Percentiles rank a stretch among this genome's conserved stretches.
These are phyloP conservation scores for Ogataea trehaloabstinens DNA, from an alignment of 805 yeast species.

Conservation along the genomic window DNA sequence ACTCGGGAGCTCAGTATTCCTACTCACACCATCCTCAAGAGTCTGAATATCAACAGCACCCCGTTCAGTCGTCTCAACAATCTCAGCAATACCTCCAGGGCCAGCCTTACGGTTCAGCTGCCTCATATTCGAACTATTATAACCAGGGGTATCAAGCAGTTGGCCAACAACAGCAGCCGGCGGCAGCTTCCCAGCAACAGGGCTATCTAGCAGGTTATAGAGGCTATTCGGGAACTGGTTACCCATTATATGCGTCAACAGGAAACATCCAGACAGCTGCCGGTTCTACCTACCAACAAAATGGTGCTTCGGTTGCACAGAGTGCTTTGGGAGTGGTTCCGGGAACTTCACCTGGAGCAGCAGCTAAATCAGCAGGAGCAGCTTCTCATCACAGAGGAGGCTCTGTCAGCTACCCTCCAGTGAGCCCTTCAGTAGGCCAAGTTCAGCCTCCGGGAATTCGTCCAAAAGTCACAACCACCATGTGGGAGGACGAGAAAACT, in stretches of 20 bases:
- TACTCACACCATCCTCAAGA: conserved; percentile 22
- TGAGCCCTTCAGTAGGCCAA: conserved; percentile 35
- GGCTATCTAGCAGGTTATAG: conserved; percentile 17
- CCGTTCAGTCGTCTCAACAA: conserved; percentile 14
- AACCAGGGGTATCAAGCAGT: conserved; percentile 14
- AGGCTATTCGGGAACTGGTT: conserved; percentile 17
- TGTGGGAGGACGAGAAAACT: conserved; percentile 73
- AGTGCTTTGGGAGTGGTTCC: conserved; percentile 3
- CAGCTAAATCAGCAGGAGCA: conserved; percentile 8
- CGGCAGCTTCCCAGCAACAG: conserved; percentile 15
- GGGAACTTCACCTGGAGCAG: conserved; percentile 14
- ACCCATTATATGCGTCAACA: conserved; percentile 16
- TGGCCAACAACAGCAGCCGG: conserved; percentile 10
- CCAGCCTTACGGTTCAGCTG: conserved; percentile 16
- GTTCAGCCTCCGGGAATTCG: conserved; percentile 42
- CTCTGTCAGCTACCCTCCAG: conserved; percentile 20
- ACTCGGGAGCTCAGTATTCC: conserved; percentile 17
- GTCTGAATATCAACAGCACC: conserved; percentile 18
- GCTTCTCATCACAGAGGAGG: conserved; percentile 11
- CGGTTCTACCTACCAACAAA: conserved; percentile 10
- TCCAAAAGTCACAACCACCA: conserved; percentile 63
- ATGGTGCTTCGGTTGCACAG: conserved; percentile 10
- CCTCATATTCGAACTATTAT: conserved; percentile 16
- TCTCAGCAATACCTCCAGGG: conserved; percentile 17
- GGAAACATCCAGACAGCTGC: conserved; percentile 4